Conservation (phyloP, 805 yeast species). For the Hanseniaspora nectarophila region DNA sequence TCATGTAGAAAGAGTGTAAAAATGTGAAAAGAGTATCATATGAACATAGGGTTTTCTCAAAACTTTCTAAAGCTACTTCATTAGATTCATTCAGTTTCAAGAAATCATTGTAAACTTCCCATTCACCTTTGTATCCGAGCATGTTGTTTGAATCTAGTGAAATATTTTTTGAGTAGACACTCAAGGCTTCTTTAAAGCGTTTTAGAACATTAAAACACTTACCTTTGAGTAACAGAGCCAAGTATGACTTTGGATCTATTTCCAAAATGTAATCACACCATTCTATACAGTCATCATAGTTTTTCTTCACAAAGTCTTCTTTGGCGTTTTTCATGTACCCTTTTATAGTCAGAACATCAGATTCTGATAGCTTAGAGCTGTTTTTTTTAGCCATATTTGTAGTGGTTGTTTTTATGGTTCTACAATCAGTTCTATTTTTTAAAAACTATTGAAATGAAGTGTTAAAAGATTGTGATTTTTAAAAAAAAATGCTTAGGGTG, state of each 20-base stretch:
- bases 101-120: conserved; percentile 30
- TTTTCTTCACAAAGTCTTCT: conserved; percentile 40
- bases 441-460: no score
- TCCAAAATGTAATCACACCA: conserved; percentile 44
- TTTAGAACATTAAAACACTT: conserved; percentile 46
- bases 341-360: conserved; percentile 25
- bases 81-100: conserved; percentile 12
- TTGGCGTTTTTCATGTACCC: conserved; percentile 39
- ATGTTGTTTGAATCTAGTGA: conserved; percentile 39
- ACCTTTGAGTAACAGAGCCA: conserved; percentile 61
- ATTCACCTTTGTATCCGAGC: conserved; percentile 73
- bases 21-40: conserved; percentile 36
- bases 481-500: no score
- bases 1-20: conserved; percentile 34
- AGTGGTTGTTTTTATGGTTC: background rate
- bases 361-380: background rate
- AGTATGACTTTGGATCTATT: conserved; percentile 45
- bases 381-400: background rate
- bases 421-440: no score
- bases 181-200: conserved; percentile 31
- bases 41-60: conserved; percentile 32
- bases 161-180: conserved; percentile 40
- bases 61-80: conserved; percentile 19
- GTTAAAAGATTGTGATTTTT: no score
- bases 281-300: conserved; percentile 52